These are phyloP conservation scores for Hylodesmum podocarpum DNA, from an alignment of 306 rosid species.

Conservation along the genomic window DNA sequence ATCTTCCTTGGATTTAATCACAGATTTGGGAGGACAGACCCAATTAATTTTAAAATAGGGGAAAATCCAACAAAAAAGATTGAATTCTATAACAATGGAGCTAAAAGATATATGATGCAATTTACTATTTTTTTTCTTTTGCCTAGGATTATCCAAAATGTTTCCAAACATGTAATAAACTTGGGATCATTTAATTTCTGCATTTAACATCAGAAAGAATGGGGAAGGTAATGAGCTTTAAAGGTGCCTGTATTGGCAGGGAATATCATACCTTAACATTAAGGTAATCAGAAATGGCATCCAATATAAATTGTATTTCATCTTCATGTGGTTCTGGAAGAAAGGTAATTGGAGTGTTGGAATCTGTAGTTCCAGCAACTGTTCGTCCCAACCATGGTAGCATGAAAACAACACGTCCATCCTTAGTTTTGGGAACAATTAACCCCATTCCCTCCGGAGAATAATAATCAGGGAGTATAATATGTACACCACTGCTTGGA, in stretches of 20 bases:
- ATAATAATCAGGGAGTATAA: conserved; percentile 86
- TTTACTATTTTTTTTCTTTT: neutral
- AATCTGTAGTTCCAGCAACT: conserved; percentile 90
- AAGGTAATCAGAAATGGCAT: conserved; percentile 81
- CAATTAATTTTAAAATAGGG: neutral
- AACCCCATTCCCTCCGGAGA: conserved; percentile 92
- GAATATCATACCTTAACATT: conserved; percentile 63
- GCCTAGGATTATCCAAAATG: neutral
- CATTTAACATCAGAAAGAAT: neutral
- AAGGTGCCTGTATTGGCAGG: neutral
- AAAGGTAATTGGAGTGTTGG: conserved; percentile 59
- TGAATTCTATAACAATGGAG: neutral
- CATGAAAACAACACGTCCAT: conserved; percentile 89
- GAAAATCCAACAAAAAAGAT: neutral
- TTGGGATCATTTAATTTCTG: neutral
- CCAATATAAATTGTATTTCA: conserved; percentile 80
- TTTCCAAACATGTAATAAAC: conserved; percentile 2
- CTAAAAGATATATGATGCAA: neutral
- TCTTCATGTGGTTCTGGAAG: conserved; percentile 90
- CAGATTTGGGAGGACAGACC: neutral
- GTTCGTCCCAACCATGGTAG: conserved; percentile 92
- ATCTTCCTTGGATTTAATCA: conserved; percentile 4
- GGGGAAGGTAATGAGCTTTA: neutral
- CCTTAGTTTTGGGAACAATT: conserved; percentile 88
- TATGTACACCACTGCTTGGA: conserved; percentile 87